Conservation (phyloP, 2,329 filamentous ascomycete genomes). For the Pestalotiopsis sp. region DNA sequence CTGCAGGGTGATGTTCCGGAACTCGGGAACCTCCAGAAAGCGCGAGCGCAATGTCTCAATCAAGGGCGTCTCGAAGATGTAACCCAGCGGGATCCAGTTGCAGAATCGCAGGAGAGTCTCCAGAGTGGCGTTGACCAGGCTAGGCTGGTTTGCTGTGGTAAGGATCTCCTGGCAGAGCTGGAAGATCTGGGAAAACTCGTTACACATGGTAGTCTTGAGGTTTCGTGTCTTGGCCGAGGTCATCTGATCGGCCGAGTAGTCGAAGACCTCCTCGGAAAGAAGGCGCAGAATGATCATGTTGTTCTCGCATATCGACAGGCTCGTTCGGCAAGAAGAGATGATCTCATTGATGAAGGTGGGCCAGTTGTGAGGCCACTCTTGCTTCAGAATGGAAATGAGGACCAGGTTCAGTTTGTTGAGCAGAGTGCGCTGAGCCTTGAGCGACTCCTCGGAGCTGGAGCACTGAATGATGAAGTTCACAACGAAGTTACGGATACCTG, state of each 20-base stretch:
- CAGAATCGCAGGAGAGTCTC: conserved; percentile 95
- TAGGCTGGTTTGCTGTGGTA: conserved; percentile 84
- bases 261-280: conserved; percentile 97
- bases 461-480: conserved; percentile 97
- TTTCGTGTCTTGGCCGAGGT: conserved; percentile 97
- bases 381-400: conserved; percentile 95
- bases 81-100: conserved; percentile 98
- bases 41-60: conserved; percentile 93
- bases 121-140: conserved; percentile 91
- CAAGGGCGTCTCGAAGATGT: conserved; percentile 96
- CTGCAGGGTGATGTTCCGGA: conserved; percentile 95
- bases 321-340: conserved; percentile 92
- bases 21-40: conserved; percentile 91
- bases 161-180: conserved; percentile 96
- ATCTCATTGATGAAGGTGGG: conserved; percentile 99
- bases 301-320: conserved; percentile 97
- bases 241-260: conserved; percentile 99
- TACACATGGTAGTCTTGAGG: conserved; percentile 97
- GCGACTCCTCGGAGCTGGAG: conserved; percentile 85
- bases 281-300: conserved; percentile 98
- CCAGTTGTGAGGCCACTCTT: conserved; percentile 99
- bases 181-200: conserved; percentile 98
- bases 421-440: conserved; percentile 83
- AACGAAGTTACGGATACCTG: conserved; percentile 98
- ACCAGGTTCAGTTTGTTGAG: conserved; percentile 99